phyloP scores from a whole-genome alignment of 495 filamentous ascomycete species.

The Aspergillus bridgeri region DNA sequence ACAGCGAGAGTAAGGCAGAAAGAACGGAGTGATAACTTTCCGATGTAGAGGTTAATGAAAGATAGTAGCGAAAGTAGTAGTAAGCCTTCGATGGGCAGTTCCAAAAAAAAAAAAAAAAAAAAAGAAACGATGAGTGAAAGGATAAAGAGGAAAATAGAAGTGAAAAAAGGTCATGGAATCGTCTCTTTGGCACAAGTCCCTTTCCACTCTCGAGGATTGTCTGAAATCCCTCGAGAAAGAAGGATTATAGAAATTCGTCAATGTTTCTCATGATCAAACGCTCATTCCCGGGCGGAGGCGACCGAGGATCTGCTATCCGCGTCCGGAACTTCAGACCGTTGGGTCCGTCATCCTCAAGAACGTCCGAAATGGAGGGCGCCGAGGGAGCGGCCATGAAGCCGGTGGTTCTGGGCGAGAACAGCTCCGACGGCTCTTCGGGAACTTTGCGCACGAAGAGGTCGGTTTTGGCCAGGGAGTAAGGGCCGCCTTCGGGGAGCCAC shows the following conservation, averaged over 20 bases:
- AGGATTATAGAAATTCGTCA: constrained; percentile 49
- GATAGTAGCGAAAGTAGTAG: background rate
- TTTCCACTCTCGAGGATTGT: too few species aligned
- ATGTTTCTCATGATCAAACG: constrained; percentile 52
- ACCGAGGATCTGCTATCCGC: constrained; percentile 44
- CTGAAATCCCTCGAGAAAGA: constrained; percentile 8
- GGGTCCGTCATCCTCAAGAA: constrained; percentile 28
- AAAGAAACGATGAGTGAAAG: constrained; percentile 21
- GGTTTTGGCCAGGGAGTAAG: constrained; percentile 31
- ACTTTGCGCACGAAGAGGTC: constrained; percentile 37
- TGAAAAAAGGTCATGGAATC: constrained; percentile 36
- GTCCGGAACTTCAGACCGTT: constrained; percentile 28
- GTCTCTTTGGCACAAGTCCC: constrained; percentile 21
- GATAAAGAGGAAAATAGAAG: too few species aligned
- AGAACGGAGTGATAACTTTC: background rate
- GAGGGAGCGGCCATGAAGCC: constrained; percentile 43
- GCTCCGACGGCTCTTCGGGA: constrained; percentile 29
- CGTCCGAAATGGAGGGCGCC: constrained; percentile 31
- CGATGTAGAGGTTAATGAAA: background rate
- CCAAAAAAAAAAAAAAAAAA: constrained; percentile 15
- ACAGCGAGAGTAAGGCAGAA: background rate
- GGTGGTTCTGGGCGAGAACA: constrained; percentile 50
- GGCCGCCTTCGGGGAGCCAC: constrained; percentile 5
- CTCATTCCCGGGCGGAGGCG: constrained; percentile 44
- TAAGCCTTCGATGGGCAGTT: background rate